A percentile compares a stretch with the other conserved stretches of the same genome.
Conservation (phyloP, 2,329 filamentous ascomycete species). For the Cladophialophora psammophila region DNA sequence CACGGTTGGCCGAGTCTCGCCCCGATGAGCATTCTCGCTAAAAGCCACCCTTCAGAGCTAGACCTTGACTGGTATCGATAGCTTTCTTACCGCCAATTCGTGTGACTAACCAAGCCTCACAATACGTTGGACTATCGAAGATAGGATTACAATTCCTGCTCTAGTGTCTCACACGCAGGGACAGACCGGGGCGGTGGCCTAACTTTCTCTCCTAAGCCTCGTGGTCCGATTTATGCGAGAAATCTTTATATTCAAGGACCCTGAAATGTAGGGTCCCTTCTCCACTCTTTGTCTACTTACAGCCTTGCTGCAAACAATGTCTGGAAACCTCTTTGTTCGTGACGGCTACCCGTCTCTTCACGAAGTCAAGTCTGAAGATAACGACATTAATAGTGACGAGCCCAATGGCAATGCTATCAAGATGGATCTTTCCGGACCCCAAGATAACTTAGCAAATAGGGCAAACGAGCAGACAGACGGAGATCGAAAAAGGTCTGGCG, state of each 20-base stretch:
- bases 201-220: constrained; percentile 29
- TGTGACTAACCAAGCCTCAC: constrained; percentile 31
- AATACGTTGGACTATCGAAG: constrained; percentile 18
- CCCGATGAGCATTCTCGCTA: constrained; percentile 17
- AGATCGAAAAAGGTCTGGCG: constrained; percentile 4
- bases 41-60: constrained; percentile 17
- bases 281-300: constrained; percentile 25
- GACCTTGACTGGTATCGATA: constrained; percentile 18
- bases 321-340: constrained; percentile 24
- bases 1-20: constrained; percentile 22
- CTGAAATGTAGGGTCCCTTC: constrained; percentile 24
- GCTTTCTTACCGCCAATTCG: constrained; percentile 32
- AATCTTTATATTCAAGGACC: constrained; percentile 27
- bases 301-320: constrained; percentile 34
- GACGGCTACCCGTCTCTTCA: constrained; percentile 15
- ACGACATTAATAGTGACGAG: constrained; percentile 11
- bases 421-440: constrained; percentile 7
- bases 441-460: neutral
- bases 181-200: constrained; percentile 23
- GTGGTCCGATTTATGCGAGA: constrained; percentile 16
- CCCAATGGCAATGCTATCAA: constrained; percentile 9
- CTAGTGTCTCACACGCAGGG: constrained; percentile 30
- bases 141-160: constrained; percentile 26
- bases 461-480: constrained; percentile 18
- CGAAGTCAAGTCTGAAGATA: constrained; percentile 13